phyloP scores from a whole-genome alignment of 345 rosid species.

The Syzygium oleosum region DNA sequence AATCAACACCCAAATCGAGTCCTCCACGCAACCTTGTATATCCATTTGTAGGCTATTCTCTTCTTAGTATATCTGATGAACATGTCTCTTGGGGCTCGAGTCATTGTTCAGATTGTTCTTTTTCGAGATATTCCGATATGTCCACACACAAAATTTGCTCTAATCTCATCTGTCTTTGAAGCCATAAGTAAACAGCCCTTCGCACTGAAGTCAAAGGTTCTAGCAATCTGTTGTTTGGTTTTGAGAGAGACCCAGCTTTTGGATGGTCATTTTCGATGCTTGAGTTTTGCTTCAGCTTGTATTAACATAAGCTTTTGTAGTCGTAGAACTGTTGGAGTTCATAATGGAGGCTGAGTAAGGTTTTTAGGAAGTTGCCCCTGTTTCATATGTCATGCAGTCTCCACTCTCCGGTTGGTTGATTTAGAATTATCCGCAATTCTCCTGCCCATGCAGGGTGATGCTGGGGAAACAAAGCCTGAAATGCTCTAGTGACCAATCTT shows the following conservation, averaged over 20 bases:
- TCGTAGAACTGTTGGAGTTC: background rate
- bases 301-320: background rate
- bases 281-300: background rate
- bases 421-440: background rate
- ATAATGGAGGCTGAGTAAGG: background rate
- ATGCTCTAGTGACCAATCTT: constrained; percentile 30
- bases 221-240: background rate
- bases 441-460: constrained; percentile 15
- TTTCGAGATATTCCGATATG: background rate
- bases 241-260: background rate
- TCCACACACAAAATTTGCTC: background rate
- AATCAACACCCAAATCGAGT: background rate
- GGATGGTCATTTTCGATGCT: background rate
- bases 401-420: background rate
- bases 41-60: background rate
- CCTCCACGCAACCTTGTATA: background rate
- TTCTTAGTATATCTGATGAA: background rate
- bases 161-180: background rate
- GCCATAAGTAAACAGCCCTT: background rate
- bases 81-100: background rate
- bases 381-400: background rate
- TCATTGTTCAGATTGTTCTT: background rate
- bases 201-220: background rate
- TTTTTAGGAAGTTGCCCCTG: background rate
- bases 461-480: constrained; percentile 24